Base-by-base conservation (phyloP, 176 grass and related monocot species). In the Canna indica region DNA sequence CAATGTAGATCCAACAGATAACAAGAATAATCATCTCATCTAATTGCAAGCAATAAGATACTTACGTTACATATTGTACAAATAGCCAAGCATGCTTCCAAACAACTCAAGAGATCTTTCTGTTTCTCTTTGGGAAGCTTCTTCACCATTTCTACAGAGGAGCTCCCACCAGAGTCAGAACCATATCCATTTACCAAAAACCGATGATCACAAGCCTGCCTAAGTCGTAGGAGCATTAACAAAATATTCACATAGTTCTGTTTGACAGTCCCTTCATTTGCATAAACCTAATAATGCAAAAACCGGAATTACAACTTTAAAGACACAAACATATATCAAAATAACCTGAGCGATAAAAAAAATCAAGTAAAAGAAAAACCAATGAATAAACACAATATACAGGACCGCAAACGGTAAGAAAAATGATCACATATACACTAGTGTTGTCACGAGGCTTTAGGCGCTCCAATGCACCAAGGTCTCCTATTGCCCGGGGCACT, bases 241-340 rank as follows among this genome's bases (percentile, higher is more conserved):
- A 99, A 73, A 72, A 99, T 99, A 69, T 99, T 99, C 33, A 99
- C 94, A 75, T 99, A 99, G 76, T 99, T 99, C 79, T 99, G 90
- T 77, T 82, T 99, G 72, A 99, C 90, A 64, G 94, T 99, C 54
- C 94, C 94, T 41, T 90, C 94, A 84, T 82, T 90, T 73, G 94
- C 94, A 47, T 99, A 99, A 36, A 82, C 94, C 94, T 99, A 84
- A 64, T 22, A 74, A 59, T 44, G 42, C 67, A 69, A 69, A 47
- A 69, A 22, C 12, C 41, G 47, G 60, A 13, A 22, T 18, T 73
- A 16, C 13, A 41, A 18, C 14, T 39, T 73, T 39, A 47, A 24
- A 30, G 20, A 44, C 68, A 17, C 4, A 33, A n/a, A n/a, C 15
- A 64, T 5, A 31, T 24, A 34, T 30, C 60, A 28, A 33, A 64